Percentiles rank a stretch among this genome's conserved stretches.
These are phyloP conservation scores for Tilletiopsis washingtonensis DNA, from an alignment of 1,284 basidiomycete species.

Conservation along the genomic window DNA sequence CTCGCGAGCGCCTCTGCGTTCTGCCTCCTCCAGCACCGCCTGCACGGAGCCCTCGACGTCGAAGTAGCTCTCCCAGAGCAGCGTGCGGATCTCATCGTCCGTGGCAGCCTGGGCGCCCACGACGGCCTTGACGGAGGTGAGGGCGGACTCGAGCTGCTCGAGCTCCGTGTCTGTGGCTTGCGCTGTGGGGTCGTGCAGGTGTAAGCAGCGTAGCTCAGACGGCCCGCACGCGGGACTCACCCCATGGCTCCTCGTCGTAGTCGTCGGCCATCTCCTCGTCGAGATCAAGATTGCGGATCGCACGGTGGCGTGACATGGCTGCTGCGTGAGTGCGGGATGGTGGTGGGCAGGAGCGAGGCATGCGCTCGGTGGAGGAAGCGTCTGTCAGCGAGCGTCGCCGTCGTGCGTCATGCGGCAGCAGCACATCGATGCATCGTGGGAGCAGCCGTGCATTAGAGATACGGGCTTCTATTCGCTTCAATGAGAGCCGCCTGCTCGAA, in stretches of 20 bases:
- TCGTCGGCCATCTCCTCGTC: conserved; percentile 63
- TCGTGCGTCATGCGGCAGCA: no score
- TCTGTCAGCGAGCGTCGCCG: no score
- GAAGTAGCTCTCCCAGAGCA: conserved; percentile 83
- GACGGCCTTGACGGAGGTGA: conserved; percentile 22
- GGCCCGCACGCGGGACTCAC: conserved; percentile 12
- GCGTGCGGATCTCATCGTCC: conserved; percentile 64
- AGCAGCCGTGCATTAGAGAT: no score
- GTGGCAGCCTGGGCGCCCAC: no score
- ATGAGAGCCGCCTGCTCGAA: no score
- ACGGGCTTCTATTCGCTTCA: no score
- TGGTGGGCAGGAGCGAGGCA: no score
- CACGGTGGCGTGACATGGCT: conserved; percentile 60
- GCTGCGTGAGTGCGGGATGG: not conserved
- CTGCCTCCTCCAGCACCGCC: conserved; percentile 54
- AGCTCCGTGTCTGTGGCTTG: conserved; percentile 34
- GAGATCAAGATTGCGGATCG: conserved; percentile 79
- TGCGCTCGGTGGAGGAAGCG: no score
- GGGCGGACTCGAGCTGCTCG: conserved; percentile 27
- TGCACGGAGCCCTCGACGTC: conserved; percentile 69
- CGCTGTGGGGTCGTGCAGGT: conserved; percentile 25
- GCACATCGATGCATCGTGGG: no score
- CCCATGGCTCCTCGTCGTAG: conserved; percentile 49
- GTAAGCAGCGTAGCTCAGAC: no score
- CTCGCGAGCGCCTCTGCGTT: conserved; percentile 23